Evolutionary conservation across 371 early-diverging fungal genomes (phyloP).

Genomic region (Mortierella polycephala): DNA sequence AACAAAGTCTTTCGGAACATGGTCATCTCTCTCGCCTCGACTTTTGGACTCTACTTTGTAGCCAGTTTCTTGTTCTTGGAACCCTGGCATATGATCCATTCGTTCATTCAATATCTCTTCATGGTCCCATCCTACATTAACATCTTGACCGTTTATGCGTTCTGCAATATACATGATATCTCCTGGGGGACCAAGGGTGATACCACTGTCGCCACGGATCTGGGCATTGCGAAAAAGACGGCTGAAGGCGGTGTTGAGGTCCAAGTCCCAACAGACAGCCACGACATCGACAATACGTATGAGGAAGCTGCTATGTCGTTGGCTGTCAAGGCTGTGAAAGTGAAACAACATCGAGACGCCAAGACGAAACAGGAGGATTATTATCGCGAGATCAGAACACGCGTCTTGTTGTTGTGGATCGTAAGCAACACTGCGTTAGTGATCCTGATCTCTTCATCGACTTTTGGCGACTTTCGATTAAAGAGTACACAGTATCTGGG

Average conservation of each 20-base stretch:
- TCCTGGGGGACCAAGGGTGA: constrained; percentile 96
- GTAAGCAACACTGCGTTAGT: constrained; percentile 81
- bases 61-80: constrained; percentile 82
- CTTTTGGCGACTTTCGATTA: constrained; percentile 17
- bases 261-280: constrained; percentile 44
- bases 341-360: constrained; percentile 73
- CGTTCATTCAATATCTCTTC: constrained; percentile 86
- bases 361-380: constrained; percentile 87
- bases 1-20: constrained; percentile 81
- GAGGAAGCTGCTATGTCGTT: constrained; percentile 70
- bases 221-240: constrained; percentile 32
- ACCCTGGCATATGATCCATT: constrained; percentile 96
- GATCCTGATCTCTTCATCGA: constrained; percentile 57
- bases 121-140: constrained; percentile 86
- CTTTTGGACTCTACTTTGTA: constrained; percentile 86
- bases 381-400: constrained; percentile 87
- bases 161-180: constrained; percentile 93
- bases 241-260: constrained; percentile 51
- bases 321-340: constrained; percentile 47
- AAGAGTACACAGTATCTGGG: constrained; percentile 67
- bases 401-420: constrained; percentile 87
- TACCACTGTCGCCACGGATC: constrained; percentile 47
- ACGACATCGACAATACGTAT: constrained; percentile 68
- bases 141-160: constrained; percentile 93
- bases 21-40: constrained; percentile 82